phyloP scores from a whole-genome alignment of 1,139 yeast species.

The Saccharomyces pastorianus region DNA sequence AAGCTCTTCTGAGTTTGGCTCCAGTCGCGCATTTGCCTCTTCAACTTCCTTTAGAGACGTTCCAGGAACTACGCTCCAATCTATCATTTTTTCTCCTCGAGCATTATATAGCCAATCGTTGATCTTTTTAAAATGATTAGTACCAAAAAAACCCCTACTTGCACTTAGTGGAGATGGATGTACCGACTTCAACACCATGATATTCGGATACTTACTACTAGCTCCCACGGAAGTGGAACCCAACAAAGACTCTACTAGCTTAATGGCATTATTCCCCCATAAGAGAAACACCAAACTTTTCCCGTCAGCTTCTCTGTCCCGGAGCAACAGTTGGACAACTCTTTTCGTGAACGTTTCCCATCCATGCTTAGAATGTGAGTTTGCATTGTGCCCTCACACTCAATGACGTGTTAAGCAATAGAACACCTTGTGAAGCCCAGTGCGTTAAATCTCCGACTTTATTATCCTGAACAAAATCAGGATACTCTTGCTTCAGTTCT shows the following conservation, averaged over 20 bases:
- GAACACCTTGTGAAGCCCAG: constrained; percentile 88
- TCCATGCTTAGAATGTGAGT: constrained; percentile 83
- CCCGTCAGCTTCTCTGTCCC: constrained; percentile 30
- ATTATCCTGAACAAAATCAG: constrained; percentile 47
- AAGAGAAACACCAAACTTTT: constrained; percentile 70
- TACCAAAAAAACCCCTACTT: constrained; percentile 68
- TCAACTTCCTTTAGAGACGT: constrained; percentile 19
- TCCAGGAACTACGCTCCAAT: constrained; percentile 47
- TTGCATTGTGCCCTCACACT: constrained; percentile 43
- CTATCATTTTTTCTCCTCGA: constrained; percentile 38
- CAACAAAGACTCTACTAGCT: constrained; percentile 45
- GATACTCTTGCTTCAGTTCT: constrained; percentile 50
- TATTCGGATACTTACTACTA: constrained; percentile 31
- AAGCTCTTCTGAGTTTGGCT: not conserved
- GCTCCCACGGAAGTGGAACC: constrained; percentile 25
- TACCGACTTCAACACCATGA: constrained; percentile 58
- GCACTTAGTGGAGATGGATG: constrained; percentile 97
- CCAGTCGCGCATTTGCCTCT: constrained; percentile 8
- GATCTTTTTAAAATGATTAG: constrained; percentile 60
- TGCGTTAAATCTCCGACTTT: constrained; percentile 58
- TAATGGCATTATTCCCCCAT: constrained; percentile 94
- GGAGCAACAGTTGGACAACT: constrained; percentile 48
- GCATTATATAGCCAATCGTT: constrained; percentile 57
- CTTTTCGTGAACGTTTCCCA: constrained; percentile 89
- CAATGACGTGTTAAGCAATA: constrained; percentile 76